Evolutionary conservation across 2,329 filamentous ascomycete genomes (phyloP).

Genomic region (Rutstroemia sp.): DNA sequence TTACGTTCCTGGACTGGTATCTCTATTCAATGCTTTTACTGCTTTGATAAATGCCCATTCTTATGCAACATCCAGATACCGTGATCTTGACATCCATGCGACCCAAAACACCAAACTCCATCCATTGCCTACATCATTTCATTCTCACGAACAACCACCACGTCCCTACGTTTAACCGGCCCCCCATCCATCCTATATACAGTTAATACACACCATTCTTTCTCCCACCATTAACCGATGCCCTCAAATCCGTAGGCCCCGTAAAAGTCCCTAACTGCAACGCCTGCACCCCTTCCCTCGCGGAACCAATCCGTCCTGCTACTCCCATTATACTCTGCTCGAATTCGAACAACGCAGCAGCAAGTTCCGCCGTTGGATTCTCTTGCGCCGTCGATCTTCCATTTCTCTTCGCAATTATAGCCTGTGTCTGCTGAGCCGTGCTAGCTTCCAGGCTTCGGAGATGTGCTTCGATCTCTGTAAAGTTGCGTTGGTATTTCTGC

Average conservation of each 20-base stretch:
- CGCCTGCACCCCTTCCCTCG: slow-evolving; percentile 53
- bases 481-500: slow-evolving; percentile 47
- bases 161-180: background rate
- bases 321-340: slow-evolving; percentile 58
- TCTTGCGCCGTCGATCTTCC: slow-evolving; percentile 33
- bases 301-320: slow-evolving; percentile 50
- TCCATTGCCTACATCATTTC: background rate
- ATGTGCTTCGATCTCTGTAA: slow-evolving; percentile 59
- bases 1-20: too few relatives aligned
- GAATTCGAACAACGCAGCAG: slow-evolving; percentile 55
- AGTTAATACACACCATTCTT: slow-evolving; percentile 3
- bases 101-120: background rate
- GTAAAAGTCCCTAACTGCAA: slow-evolving; percentile 40
- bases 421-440: slow-evolving; percentile 52
- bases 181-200: background rate
- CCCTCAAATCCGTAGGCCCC: slow-evolving; percentile 1
- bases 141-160: too few relatives aligned
- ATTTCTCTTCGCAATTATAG: slow-evolving; percentile 37
- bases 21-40: too few relatives aligned
- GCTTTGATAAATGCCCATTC: too few relatives aligned
- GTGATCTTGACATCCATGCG: too few relatives aligned
- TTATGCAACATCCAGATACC: too few relatives aligned
- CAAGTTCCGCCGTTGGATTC: slow-evolving; percentile 44
- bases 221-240: background rate
- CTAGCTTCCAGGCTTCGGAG: slow-evolving; percentile 55